Base-by-base conservation (phyloP, 2,329 filamentous ascomycete genomes). In the Aspergillus piperis region DNA sequence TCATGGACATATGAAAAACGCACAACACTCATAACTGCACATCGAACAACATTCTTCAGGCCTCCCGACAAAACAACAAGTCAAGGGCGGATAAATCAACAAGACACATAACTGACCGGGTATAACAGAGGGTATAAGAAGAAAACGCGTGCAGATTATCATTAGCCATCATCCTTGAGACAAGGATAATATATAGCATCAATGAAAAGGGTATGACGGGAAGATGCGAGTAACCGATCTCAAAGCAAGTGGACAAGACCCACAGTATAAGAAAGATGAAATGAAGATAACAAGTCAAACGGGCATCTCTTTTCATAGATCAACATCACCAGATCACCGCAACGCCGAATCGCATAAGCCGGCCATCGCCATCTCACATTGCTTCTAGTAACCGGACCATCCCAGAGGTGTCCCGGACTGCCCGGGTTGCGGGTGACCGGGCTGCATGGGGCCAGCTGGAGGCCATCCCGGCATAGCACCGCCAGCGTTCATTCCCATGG, bases 391-490 rank as follows among this genome's bases (percentile, higher is more conserved):
- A 48, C 71, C 70, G 48, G 75, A 76, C 71, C 75, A 77, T 52
- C 75, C 74, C 15, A 76, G 64, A 53, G 74, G 72, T 62, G 70
- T 73, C 42, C 74, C 74, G 38, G 74, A 73, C 62, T 76, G 72
- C 47, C 75, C 75, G 27, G 70, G 71, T 54, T 76, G 76, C 13
- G 74, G 71, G 52, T 77, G 75, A 52, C 73, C 73, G 5, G 75
- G 71, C 58, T 74, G 75, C 68, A 77, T 73, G 25, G 69, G 70
- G 15, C 68, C 71, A 50, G 71, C 71, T n/a, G 74, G 70, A 23
- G 75, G 69, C 76, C 76, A 78, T 17, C 73, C 73, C 5, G 74
- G 70, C 62, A 78, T 74, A 36, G 69, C 71, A 27, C 69, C 71
- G 42, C 65, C 70, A 5, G 70, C 69, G 51, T 64, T 70, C 72